phyloP scores from a whole-genome alignment of 306 rosid species.

The Quercus suber region DNA sequence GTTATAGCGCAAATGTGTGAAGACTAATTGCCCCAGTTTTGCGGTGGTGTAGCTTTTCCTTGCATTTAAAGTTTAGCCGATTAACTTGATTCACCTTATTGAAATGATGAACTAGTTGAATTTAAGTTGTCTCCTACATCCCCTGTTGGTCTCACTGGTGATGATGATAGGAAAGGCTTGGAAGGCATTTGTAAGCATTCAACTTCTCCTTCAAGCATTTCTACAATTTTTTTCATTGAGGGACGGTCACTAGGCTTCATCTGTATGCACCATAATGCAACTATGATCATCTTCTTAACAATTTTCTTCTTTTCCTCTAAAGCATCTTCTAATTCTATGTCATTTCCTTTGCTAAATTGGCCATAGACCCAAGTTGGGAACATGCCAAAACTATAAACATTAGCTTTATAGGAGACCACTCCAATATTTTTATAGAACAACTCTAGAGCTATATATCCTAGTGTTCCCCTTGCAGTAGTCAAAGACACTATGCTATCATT shows the following conservation, averaged over 20 bases:
- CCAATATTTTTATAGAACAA: slow-evolving; percentile 14
- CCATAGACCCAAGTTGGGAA: slow-evolving; percentile 20
- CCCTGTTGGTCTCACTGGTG: not conserved
- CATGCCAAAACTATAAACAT: slow-evolving; percentile 24
- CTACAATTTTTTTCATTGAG: slow-evolving; percentile 21
- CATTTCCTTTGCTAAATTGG: not conserved
- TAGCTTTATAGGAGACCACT: slow-evolving; percentile 2
- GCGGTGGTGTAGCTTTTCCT: too few species aligned
- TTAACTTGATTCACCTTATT: too few species aligned
- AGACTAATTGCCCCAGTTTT: rapidly evolving
- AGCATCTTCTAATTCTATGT: slow-evolving; percentile 4
- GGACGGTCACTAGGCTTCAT: slow-evolving; percentile 34
- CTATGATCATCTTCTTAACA: slow-evolving; percentile 24
- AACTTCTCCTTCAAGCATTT: slow-evolving; percentile 28
- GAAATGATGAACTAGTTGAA: too few species aligned
- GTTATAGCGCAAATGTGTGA: not conserved
- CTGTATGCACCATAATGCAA: slow-evolving; percentile 39
- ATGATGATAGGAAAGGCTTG: slow-evolving; percentile 24
- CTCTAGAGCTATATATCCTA: slow-evolving; percentile 27
- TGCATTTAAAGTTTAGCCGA: not conserved
- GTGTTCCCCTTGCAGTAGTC: slow-evolving; percentile 15
- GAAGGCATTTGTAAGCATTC: slow-evolving; percentile 27
- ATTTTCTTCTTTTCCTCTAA: not conserved
- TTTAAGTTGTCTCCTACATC: not conserved
- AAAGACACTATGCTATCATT: not conserved